Percentiles rank a stretch among this genome's conserved stretches.
Evolutionary conservation across 2,329 filamentous ascomycete species (phyloP).

Genomic region (Exophiala lecanii-corni): DNA sequence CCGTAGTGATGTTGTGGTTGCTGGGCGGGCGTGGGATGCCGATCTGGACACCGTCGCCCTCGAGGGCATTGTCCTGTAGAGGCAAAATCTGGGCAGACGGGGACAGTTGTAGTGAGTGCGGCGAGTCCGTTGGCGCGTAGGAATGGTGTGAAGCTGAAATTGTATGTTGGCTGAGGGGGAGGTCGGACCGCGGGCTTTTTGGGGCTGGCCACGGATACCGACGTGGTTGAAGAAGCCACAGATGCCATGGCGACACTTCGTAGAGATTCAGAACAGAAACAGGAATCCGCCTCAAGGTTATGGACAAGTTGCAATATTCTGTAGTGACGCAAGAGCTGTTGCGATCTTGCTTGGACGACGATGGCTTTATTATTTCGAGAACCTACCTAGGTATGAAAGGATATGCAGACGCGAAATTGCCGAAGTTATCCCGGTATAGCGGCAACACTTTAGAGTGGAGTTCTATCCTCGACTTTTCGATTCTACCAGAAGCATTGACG

Average conservation of each 20-base stretch:
- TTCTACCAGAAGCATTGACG: no score
- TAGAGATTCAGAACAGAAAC: no score
- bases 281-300: no score
- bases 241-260: constrained; percentile 14
- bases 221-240: constrained; percentile 10
- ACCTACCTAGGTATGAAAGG: no score
- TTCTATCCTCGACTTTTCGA: no score
- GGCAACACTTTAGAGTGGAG: no score
- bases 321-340: no score
- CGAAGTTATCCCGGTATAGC: no score
- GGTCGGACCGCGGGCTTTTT: constrained; percentile 26
- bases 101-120: constrained; percentile 71
- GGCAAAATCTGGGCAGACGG: constrained; percentile 79
- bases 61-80: constrained; percentile 76
- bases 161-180: constrained; percentile 48
- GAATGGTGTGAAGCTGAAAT: constrained; percentile 82
- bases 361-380: no score
- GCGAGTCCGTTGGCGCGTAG: constrained; percentile 78
- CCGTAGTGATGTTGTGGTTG: constrained; percentile 33
- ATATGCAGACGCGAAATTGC: no score
- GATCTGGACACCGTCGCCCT: constrained; percentile 78
- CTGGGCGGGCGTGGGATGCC: constrained; percentile 57
- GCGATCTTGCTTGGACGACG: no score
- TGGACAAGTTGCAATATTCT: no score
- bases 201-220: constrained; percentile 1